Conservation (phyloP, 768 basidiomycete species). For the Naganishia randhawae region DNA sequence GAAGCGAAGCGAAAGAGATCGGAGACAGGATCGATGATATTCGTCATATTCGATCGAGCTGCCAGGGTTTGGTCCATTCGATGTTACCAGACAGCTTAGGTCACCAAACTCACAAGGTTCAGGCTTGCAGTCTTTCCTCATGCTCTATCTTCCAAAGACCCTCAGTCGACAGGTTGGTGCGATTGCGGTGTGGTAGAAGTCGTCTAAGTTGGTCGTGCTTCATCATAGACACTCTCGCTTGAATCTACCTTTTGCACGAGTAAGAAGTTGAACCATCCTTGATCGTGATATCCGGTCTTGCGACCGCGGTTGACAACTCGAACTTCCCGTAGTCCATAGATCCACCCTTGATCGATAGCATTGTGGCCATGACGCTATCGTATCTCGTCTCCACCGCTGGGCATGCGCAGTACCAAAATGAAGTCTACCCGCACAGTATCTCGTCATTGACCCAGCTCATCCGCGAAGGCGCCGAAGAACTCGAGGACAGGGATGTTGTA, state of each 20-base stretch:
- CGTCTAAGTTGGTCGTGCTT: too few species aligned
- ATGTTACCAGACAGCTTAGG: not conserved
- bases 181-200: too few species aligned
- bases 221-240: too few species aligned
- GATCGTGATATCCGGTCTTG: too few species aligned
- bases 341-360: not conserved
- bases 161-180: not conserved
- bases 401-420: slow-evolving; percentile 43
- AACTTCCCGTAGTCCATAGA: not conserved
- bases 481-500: slow-evolving; percentile 39
- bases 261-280: too few species aligned
- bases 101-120: not conserved
- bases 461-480: slow-evolving; percentile 38
- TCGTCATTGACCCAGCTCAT: slow-evolving; percentile 40
- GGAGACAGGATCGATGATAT: slow-evolving; percentile 12
- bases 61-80: not conserved
- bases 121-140: too few species aligned
- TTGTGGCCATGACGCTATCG: slow-evolving; percentile 31
- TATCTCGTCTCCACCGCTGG: slow-evolving; percentile 47
- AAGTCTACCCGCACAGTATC: slow-evolving; percentile 38
- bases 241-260: too few species aligned
- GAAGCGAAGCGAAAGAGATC: not conserved
- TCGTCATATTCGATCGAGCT: slow-evolving; percentile 19
- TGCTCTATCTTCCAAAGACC: too few species aligned
- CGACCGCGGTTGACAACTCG: not conserved